Base-by-base conservation (phyloP, 1,284 basidiomycete genomes). In the Ceratobasidium sp. region DNA sequence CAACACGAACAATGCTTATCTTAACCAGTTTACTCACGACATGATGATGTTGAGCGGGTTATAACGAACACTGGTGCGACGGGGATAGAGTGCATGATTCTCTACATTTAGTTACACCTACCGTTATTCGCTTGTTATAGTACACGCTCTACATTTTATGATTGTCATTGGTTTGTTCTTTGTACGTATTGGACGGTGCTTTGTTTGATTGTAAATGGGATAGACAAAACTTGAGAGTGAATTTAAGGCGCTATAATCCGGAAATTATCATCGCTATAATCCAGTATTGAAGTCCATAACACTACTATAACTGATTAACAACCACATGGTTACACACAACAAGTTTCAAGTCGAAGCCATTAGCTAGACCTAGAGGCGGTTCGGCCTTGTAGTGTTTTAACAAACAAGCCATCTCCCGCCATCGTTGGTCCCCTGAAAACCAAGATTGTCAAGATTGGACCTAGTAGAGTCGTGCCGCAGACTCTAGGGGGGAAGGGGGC, bases 41-140 rank as follows among this genome's bases (percentile, higher is more conserved):
- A 43, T 69, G 50, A 69, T 69, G 64, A 43, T 52, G 64, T 21
- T 69, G 50, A 69, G 64, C 26, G 64, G 64, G 8, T 69, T 69
- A 69, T 69, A 69, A 45, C 48, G 52, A 43, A 57, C 21, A 26
- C 26, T 12, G 50, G 50, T 5, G 30, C 30, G 3, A 12, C 12
- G 23, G n/a, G n/a, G 62, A 45, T 23, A 28, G n/a, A n/a, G n/a
- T 21, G 36, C 43, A 65, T 18, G 53, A 39, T 8, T 34, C 43
- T 34, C 46, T 30, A 21, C 34, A 28, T 30, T 53, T 55, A 30
- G 52, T 16, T 34, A 4, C n/a, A 55, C 28, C 34, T 30, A 30
- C 26, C n/a, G 32, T 55, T 55, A 34, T 34, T 34, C 18, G 8
- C 16, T 55, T 30, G 52, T 55, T 55, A 30, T 26, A n/a, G 34